Conservation (phyloP, 305 asterid genomes). For the Fraxinus floribunda region DNA sequence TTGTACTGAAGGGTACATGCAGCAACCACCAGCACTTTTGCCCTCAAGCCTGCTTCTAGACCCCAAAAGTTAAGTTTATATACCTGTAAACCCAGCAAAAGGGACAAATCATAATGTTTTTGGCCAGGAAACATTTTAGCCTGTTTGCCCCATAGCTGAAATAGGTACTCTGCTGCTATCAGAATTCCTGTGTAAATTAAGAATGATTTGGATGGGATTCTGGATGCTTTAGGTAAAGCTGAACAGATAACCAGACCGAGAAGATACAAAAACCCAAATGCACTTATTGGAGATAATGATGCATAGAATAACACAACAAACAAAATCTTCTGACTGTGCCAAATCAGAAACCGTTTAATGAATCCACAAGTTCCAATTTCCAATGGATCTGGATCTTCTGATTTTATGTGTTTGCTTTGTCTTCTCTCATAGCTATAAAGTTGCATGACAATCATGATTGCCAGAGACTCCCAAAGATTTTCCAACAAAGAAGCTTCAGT, state of each 20-base stretch:
- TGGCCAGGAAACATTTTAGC: slow-evolving; percentile 96
- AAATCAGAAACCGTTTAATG: slow-evolving; percentile 68
- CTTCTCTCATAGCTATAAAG: slow-evolving; percentile 98
- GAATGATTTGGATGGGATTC: slow-evolving; percentile 79
- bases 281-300: slow-evolving; percentile 84
- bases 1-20: slow-evolving; percentile 94
- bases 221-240: slow-evolving; percentile 75
- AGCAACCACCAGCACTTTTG: slow-evolving; percentile 86
- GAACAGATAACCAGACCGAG: slow-evolving; percentile 76
- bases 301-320: slow-evolving; percentile 77
- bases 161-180: slow-evolving; percentile 74
- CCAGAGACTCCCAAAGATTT: slow-evolving; percentile 91
- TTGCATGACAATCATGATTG: slow-evolving; percentile 92
- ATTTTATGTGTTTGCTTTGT: slow-evolving; percentile 65
- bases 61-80: slow-evolving; percentile 73
- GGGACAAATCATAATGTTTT: slow-evolving; percentile 62
- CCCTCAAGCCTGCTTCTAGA: slow-evolving; percentile 84
- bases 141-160: slow-evolving; percentile 91
- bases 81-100: slow-evolving; percentile 71
- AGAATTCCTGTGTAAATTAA: slow-evolving; percentile 77
- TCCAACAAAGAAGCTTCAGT: slow-evolving; percentile 62
- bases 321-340: slow-evolving; percentile 95
- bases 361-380: slow-evolving; percentile 82
- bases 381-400: slow-evolving; percentile 53
- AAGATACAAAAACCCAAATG: slow-evolving; percentile 80